Percentiles rank a stretch among this genome's conserved stretches.
phyloP scores from a whole-genome alignment of 257 asterid species.

The Solanum clarkiae region DNA sequence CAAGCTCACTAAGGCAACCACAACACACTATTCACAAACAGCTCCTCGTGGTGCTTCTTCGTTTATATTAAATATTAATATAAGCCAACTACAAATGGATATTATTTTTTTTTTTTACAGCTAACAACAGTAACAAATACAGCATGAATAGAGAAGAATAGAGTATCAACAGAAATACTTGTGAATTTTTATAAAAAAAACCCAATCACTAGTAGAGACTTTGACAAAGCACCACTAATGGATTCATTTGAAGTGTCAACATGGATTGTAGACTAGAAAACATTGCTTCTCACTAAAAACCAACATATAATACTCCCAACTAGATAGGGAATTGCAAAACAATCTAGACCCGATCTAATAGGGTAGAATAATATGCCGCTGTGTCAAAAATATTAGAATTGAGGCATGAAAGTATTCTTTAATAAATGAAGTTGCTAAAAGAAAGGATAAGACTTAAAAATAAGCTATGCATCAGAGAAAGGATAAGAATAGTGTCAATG shows the following conservation, averaged over 20 bases:
- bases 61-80: background rate
- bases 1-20: background rate
- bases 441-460: background rate
- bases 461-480: background rate
- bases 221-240: background rate
- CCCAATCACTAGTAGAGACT: background rate
- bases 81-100: background rate
- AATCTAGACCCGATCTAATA: background rate
- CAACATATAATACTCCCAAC: background rate
- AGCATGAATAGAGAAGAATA: background rate
- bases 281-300: background rate
- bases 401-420: background rate
- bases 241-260: background rate
- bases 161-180: background rate
- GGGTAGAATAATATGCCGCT: background rate
- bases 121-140: background rate
- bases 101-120: background rate
- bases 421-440: background rate
- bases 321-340: background rate
- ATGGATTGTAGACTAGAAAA: background rate
- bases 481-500: background rate
- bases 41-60: background rate
- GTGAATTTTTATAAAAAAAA: background rate
- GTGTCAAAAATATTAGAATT: background rate
- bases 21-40: background rate